These are phyloP conservation scores for Herpetospermum pedunculosum DNA, from an alignment of 306 rosid species.

Conservation along the genomic window DNA sequence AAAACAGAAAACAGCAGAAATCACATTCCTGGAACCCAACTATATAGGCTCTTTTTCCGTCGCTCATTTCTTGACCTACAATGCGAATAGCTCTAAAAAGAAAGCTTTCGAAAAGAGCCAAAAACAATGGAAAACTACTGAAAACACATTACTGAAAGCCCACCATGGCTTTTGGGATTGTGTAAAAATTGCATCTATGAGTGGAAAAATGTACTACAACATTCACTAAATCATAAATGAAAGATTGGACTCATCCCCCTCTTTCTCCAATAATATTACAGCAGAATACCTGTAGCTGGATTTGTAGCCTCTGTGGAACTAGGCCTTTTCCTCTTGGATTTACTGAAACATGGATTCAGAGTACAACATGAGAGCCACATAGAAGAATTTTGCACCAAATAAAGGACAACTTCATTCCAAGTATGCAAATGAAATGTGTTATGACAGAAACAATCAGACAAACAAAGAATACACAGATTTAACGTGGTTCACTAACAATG, in stretches of 20 bases:
- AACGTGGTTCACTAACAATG: too few species aligned
- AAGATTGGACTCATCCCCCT: background rate
- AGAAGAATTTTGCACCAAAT: background rate
- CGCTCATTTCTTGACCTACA: conserved; percentile 18
- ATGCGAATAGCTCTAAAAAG: background rate
- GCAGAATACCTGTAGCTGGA: conserved; percentile 23
- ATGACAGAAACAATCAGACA: too few species aligned
- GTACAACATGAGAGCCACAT: conserved; percentile 8
- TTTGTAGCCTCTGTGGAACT: conserved; percentile 26
- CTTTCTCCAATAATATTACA: background rate
- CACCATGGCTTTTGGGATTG: background rate
- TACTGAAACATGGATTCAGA: conserved; percentile 10
- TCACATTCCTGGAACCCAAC: conserved; percentile 22
- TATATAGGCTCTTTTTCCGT: conserved; percentile 27
- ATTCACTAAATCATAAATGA: background rate
- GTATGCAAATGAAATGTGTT: too few species aligned
- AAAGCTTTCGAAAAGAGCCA: background rate
- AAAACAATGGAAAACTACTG: background rate
- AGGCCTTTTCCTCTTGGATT: conserved; percentile 48
- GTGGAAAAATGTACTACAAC: background rate
- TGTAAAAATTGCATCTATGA: background rate
- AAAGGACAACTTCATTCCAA: background rate
- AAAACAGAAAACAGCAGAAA: conserved; percentile 15
- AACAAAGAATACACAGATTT: too few species aligned
- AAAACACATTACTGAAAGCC: background rate